Base-by-base conservation (phyloP, 306 rosid species). In the Lithocarpus polystachyus region DNA sequence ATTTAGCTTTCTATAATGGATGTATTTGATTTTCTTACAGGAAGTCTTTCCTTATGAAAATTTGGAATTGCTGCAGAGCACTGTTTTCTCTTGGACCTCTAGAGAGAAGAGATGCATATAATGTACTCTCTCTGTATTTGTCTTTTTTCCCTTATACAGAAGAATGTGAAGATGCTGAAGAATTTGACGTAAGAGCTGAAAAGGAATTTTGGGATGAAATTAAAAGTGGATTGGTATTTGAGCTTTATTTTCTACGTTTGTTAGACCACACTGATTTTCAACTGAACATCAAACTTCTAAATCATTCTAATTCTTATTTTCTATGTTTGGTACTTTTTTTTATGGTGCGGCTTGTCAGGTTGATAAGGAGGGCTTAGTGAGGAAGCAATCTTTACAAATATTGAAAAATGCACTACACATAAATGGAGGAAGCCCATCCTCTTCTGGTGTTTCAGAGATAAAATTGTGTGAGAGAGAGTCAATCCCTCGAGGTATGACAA, bases 71-170 rank as follows among this genome's bases (percentile, higher is more conserved):
- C 88, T 94, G 97, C 88, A 73, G 69, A 82, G 86, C 86, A 78
- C 83, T 94, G 73, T 90, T 92, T 92, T 85, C 93, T 48, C 81
- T 71, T 74, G 98, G 98, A 77, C 79, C 91, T 68, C 76, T 87
- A 74, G 96, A 92, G 89, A 92, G 96, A 88, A 88, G 96, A 86
- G 96, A 92, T 83, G 98, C 93, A 72, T 94, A 85, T 84, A 83
- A 87, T 83, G 80, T 89, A 37, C 90, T 94, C 69, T 94, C 97
- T 79, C 43, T 94, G 89, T 89, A 77, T 88, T 87, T 92, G 56
- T 87, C 97, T 75, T 85, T 85, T 89, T 86, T 89, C 64, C 79
- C 86, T 79, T 77, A 61, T 56, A 48, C 52, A 57, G 87, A 90
- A 84, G 91, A 89, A 82, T 60, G 35, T 82, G 85, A 78, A 81